Evolutionary conservation across 257 asterid species (phyloP), one percentile per base, ranked within the genome.

Genomic region (Dorcoceras hygrometricum): DNA sequence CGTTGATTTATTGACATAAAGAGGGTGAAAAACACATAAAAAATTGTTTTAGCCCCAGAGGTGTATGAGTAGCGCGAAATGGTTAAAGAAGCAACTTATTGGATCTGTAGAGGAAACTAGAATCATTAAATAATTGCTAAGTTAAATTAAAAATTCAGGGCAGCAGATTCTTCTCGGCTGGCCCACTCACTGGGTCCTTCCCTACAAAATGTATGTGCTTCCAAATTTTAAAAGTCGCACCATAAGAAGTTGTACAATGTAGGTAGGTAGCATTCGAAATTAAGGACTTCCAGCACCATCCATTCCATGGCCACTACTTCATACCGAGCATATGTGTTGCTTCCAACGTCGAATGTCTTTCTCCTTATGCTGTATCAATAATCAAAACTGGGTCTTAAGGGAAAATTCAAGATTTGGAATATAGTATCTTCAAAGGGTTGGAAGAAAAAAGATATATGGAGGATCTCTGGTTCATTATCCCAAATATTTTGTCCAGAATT

Each of bases 301-400:
- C 99, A 94, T 89, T 94, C 99, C 99, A 90, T 90, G 19, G 96
- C 98, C 78, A 94, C 99, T 77, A 90, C 96, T 79, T 90, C 97
- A 67, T 75, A 70, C 68, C 97, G 81, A 75, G 77, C 71, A 67
- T 94, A 90, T 43, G 72, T 67, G 57, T 72, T 79, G 80, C 77
- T 76, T 78, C 86, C 96, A 57, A 88, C 83, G 14, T 62, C 48
- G 72, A 90, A 88, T 26, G 81, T 72, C 83, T 81, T 82, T 72
- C 77, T 79, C 59, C 79, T 72, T 14, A 87, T 63, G 55, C 96
- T 94, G 95, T 14, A 79, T 69, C 77, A 12, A 50, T 5, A 48
- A 31, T 27, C 16, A 8, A 54, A 62, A 23, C 32, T 50, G 28
- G 67, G 18, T 18, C 8, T 46, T 22, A 46, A 16, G 19, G 4